Evolutionary conservation across 2,329 filamentous ascomycete genomes (phyloP).

Genomic region (Arthrobotrys entomopaga): DNA sequence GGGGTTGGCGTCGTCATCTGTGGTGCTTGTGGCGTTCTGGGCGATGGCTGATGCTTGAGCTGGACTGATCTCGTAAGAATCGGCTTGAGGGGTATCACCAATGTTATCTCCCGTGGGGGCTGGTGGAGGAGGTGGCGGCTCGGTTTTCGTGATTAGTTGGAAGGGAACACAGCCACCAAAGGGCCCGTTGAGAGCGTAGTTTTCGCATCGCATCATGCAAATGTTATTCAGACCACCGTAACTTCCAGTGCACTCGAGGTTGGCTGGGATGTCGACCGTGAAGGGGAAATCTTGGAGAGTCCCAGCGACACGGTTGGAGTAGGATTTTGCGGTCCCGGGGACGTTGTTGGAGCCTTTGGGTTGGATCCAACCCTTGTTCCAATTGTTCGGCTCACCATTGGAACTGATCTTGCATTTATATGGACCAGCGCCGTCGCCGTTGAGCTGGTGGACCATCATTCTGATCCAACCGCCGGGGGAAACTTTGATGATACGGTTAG

Average conservation of each 20-base stretch:
- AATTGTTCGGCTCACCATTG: conserved; percentile 10
- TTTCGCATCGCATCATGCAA: conserved; percentile 45
- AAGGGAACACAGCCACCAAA: conserved; percentile 35
- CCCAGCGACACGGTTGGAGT: conserved; percentile 7
- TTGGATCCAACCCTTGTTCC: conserved; percentile 13
- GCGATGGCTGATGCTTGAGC: neutral
- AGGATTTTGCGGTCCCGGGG: conserved; percentile 15
- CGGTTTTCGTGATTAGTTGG: conserved; percentile 8
- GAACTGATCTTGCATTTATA: conserved; percentile 36
- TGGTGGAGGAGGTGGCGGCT: conserved; percentile 9
- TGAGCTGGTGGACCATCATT: conserved; percentile 34
- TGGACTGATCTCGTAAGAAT: conserved; percentile 3
- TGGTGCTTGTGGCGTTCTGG: neutral
- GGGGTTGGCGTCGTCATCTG: neutral
- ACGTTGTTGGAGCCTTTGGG: conserved; percentile 17
- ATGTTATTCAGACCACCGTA: conserved; percentile 21
- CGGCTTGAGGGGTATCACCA: conserved; percentile 17
- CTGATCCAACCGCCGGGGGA: conserved; percentile 29
- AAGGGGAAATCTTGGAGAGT: conserved; percentile 17
- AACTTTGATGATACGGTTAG: conserved; percentile 12
- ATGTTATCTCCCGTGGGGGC: conserved; percentile 5
- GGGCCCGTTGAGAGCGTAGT: conserved; percentile 23
- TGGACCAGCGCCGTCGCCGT: conserved; percentile 33
- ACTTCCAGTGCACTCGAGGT: conserved; percentile 13
- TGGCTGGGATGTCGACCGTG: conserved; percentile 13